These are phyloP conservation scores for Cryoendolithus antarcticus DNA, from an alignment of 2,329 filamentous ascomycete genomes.

Conservation along the genomic window DNA sequence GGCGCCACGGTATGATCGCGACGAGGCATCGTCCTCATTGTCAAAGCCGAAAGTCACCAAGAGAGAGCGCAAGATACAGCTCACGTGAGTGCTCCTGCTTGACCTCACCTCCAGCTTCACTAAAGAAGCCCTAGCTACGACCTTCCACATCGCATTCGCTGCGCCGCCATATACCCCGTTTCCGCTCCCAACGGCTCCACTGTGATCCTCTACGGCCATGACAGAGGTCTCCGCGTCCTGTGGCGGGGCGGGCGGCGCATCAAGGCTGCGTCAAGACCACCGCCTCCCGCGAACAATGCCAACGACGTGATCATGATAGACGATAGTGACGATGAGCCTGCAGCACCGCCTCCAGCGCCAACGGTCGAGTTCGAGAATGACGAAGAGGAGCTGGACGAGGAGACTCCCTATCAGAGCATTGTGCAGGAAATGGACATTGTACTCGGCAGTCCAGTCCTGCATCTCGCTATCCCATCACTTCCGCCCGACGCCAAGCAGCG, in stretches of 20 bases:
- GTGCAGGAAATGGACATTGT: constrained; percentile 43
- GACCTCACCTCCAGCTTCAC: too few species aligned
- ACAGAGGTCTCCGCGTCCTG: constrained; percentile 43
- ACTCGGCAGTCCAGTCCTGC: constrained; percentile 41
- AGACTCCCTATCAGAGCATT: constrained; percentile 41
- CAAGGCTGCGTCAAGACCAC: constrained; percentile 6
- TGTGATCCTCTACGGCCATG: constrained; percentile 48
- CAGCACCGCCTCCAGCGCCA: constrained; percentile 9
- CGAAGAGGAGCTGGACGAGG: constrained; percentile 46
- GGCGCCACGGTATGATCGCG: too few species aligned
- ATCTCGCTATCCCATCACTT: constrained; percentile 36
- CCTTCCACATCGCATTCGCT: constrained; percentile 45
- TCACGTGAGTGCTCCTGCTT: constrained; percentile 8
- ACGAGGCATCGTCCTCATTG: too few species aligned
- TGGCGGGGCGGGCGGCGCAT: constrained; percentile 45
- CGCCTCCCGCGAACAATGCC: constrained; percentile 8
- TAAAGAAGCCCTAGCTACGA: constrained; percentile 31
- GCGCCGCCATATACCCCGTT: constrained; percentile 45
- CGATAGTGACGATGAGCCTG: constrained; percentile 40
- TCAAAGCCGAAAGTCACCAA: constrained; percentile 17
- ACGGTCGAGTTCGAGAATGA: constrained; percentile 37
- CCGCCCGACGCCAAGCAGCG: constrained; percentile 3
- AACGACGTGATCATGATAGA: constrained; percentile 45
- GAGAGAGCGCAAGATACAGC: constrained; percentile 20
- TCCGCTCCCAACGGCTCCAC: constrained; percentile 49